phyloP scores from a whole-genome alignment of 225 moss, liverwort and hornwort genomes.

The Marchantia paleacea region DNA sequence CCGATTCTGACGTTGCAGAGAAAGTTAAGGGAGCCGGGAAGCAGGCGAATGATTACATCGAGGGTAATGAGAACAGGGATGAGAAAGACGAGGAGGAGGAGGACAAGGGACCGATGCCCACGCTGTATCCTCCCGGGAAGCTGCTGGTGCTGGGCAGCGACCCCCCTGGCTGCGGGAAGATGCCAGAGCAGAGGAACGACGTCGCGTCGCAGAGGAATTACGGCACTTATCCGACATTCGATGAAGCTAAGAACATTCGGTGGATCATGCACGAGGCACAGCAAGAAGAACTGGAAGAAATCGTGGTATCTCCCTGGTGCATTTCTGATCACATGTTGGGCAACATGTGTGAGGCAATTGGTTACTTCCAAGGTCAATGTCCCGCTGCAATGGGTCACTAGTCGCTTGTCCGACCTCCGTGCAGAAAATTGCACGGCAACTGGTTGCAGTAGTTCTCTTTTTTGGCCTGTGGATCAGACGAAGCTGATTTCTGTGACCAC shows the following conservation, averaged over 20 bases:
- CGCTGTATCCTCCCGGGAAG: slow-evolving; percentile 62
- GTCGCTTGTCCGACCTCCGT: background rate
- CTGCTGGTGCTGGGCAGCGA: slow-evolving; percentile 63
- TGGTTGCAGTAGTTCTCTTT: background rate
- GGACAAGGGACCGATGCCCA: slow-evolving; percentile 34
- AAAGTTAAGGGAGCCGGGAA: slow-evolving; percentile 7
- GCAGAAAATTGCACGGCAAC: background rate
- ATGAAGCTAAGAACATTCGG: slow-evolving; percentile 60
- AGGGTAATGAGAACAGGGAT: slow-evolving; percentile 17
- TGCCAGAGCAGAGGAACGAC: slow-evolving; percentile 60
- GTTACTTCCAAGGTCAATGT: slow-evolving; percentile 69
- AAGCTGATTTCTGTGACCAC: background rate
- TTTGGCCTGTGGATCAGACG: background rate
- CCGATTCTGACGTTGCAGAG: slow-evolving; percentile 5
- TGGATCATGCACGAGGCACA: slow-evolving; percentile 75
- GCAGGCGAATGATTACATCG: slow-evolving; percentile 6
- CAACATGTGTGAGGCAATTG: slow-evolving; percentile 71
- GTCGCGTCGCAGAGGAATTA: slow-evolving; percentile 62
- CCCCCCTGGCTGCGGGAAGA: slow-evolving; percentile 82
- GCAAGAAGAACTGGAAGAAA: slow-evolving; percentile 82
- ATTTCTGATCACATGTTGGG: slow-evolving; percentile 96
- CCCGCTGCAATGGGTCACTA: slow-evolving; percentile 35
- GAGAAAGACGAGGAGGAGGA: slow-evolving; percentile 13
- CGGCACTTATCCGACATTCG: slow-evolving; percentile 76
- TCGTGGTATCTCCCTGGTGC: slow-evolving; percentile 90